Base-by-base conservation (phyloP, 1,284 basidiomycete species). In the Ceratobasidium sp. region DNA sequence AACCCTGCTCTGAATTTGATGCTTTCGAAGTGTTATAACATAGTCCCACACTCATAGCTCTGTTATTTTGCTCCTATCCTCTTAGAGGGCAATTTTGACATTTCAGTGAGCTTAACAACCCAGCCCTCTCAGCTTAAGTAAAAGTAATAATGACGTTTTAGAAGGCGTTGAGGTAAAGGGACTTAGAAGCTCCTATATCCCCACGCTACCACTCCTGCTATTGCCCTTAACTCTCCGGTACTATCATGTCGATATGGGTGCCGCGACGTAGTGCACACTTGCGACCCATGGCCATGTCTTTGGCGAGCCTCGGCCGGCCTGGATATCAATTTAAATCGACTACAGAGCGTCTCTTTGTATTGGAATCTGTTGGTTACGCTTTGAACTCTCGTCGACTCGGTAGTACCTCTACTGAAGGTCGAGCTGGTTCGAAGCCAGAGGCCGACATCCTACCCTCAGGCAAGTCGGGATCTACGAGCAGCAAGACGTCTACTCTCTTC, bases 221-320 rank as follows among this genome's bases (percentile, higher is more conserved):
- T 15, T 49, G 2, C 20, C 42, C 44, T 3, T 33, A 18, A 23
- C 40, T 26, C n/a, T 5, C 56, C 28, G 49, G 42, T 26, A 20
- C 28, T 33, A 69, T 39, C 71, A 80, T 80, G 79, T 80, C 77
- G 12, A 78, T 78, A 78, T 78, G 71, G 77, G 26, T 80, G 58
- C 77, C 78, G 39, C 64, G 58, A 53, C 46, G 64, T n/a, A 58
- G 58, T 23, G 71, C 55, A 39, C 56, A 56, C 42, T n/a, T 73
- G 42, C 55, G 71, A 42, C 71, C 71, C n/a, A 73, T 63, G 58
- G 58, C 58, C 20, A 73, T 73, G 71, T 49, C 71, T 28, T 28
- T 73, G 56, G 71, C 71, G 12, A 73, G 71, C 44, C 46, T 73
- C n/a, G 51, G 71, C 44, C 56, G 71, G 33, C 71, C 71, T 26